Base-by-base conservation (phyloP, 169 alveolate genomes). In the Eimeria maxima region DNA sequence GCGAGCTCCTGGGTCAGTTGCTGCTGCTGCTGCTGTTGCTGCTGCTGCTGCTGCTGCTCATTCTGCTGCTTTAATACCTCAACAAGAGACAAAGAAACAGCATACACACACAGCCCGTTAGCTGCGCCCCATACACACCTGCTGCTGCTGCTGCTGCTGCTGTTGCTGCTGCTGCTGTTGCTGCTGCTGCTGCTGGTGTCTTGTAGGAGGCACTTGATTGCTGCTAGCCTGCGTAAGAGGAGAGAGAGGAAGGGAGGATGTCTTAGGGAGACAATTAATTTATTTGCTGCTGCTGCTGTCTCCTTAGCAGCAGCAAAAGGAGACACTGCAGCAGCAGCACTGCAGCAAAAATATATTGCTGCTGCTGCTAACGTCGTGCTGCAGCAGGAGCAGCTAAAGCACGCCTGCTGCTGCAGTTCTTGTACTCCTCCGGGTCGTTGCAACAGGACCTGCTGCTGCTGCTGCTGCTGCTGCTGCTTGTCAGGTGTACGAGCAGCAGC, bases 131-230 rank as follows among this genome's bases (percentile, higher is more conserved):
- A 45, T 6, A 47, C 47, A 29, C 65, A 42, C 45, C 60, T 78
- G 89, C 67, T 78, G 60, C 89, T 78, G 89, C 65, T 47, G 67
- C 89, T 78, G 89, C 89, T 78, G 65, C 45, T 78, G 88, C 67
- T 45, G 65, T 65, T 78, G 88, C 65, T 44, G 88, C 88, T 45
- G 65, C 88, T 78, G 63, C 16, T 16, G 45, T 14, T 16, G 18
- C 57, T 5, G 57, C 11, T 50, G n/a, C n/a, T 78, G 88, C 65
- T 78, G 89, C 29, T 42, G 60, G 67, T 2, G 89, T 4, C 20
- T 44, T n/a, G n/a, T n/a, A n/a, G n/a, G n/a, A n/a, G n/a, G n/a
- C n/a, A 67, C 18, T 18, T 13, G 47, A 45, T 24, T 0, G 44
- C 27, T 27, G 16, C 65, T 44, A 24, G 2, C 42, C 42, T 67